phyloP scores from a whole-genome alignment of 2,329 filamentous ascomycete genomes.

The Amphichorda felina region DNA sequence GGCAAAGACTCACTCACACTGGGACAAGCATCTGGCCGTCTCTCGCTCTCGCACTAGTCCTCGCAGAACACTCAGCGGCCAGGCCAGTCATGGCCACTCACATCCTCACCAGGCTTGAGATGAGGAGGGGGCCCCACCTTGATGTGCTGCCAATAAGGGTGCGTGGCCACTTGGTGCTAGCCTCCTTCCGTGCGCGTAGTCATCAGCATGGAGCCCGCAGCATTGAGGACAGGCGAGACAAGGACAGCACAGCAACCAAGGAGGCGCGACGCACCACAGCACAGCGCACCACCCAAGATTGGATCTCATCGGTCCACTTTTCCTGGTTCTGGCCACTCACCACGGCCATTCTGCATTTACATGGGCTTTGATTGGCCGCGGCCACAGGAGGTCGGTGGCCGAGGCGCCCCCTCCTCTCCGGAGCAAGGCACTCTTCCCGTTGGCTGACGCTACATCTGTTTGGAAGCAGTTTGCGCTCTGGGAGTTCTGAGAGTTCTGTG shows the following conservation, averaged over 20 bases:
- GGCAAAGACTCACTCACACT: no score
- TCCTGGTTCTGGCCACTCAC: background rate
- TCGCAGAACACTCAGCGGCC: no score
- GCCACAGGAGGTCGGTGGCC: no score
- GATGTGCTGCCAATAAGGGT: background rate
- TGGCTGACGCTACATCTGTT: no score
- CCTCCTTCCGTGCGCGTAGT: background rate
- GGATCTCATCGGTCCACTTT: background rate
- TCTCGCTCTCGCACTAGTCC: no score
- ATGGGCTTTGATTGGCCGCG: background rate
- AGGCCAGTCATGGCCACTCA: background rate
- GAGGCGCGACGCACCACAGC: background rate
- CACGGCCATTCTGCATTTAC: background rate
- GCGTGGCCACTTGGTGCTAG: background rate
- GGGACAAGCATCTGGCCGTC: no score
- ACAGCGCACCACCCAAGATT: no score
- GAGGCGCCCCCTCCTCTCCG: no score
- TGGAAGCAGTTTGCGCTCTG: no score
- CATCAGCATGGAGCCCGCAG: background rate
- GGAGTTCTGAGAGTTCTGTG: no score
- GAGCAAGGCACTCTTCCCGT: no score
- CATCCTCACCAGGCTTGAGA: background rate
- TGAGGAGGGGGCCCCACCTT: background rate
- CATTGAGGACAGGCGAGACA: background rate
- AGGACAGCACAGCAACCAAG: no score